These are phyloP conservation scores for Penicillium janthinellum DNA, from an alignment of 2,329 filamentous ascomycete species.

Conservation along the genomic window DNA sequence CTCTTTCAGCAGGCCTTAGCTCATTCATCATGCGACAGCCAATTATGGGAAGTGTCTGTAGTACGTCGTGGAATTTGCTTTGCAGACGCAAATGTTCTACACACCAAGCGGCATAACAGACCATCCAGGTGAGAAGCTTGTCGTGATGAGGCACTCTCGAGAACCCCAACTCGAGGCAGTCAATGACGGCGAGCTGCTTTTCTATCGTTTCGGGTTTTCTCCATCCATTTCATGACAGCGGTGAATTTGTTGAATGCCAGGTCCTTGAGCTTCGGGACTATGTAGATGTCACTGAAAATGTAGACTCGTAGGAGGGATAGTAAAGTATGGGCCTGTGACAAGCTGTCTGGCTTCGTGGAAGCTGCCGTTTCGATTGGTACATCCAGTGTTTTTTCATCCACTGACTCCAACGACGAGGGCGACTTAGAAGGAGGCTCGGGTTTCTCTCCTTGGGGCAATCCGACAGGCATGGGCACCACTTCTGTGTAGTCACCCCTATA, in stretches of 20 bases:
- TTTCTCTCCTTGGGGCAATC: not conserved
- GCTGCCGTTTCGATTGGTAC: no score
- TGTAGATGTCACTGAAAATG: not conserved
- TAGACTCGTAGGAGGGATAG: not conserved
- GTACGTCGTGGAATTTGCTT: not conserved
- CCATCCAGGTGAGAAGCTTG: not conserved
- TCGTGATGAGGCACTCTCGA: not conserved
- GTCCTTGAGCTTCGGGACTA: not conserved
- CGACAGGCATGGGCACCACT: not conserved
- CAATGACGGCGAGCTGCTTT: not conserved
- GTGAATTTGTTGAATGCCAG: not conserved
- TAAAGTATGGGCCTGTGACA: not conserved
- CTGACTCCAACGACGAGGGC: not conserved
- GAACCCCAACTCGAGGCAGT: not conserved
- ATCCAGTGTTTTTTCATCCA: not conserved
- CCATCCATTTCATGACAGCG: not conserved
- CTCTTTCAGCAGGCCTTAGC: not conserved
- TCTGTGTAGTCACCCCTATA: not conserved
- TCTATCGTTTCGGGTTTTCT: not conserved
- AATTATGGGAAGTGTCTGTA: not conserved
- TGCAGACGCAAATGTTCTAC: not conserved
- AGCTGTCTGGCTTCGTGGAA: no score
- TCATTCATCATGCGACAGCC: not conserved
- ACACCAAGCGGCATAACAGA: not conserved
- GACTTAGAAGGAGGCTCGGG: not conserved